Base-by-base conservation (phyloP, 2,329 filamentous ascomycete species). In the Botryotinia globosa region DNA sequence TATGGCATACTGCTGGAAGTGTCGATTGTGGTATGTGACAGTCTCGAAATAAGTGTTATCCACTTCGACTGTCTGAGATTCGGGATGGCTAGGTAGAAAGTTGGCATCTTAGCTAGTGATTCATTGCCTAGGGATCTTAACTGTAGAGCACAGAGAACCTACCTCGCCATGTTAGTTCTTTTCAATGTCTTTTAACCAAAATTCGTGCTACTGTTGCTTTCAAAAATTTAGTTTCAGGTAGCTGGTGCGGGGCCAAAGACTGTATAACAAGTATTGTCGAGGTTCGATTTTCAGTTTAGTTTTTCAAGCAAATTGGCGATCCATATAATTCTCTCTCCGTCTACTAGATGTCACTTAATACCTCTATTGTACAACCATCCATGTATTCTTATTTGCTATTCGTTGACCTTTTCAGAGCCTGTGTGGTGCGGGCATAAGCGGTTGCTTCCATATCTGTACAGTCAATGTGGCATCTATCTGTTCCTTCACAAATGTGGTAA, bases 1-100 rank as follows among this genome's bases (percentile, higher is more conserved):
- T 70, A 93, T 81, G 32, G 91, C 87, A 82, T 90, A 89, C 78
- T 86, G 86, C 76, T 94, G 91, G 80, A 89, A 94, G 64, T 86
- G 85, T 79, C 92, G 86, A 74, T 89, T 89, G 80, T 90, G 84
- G 76, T 90, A 83, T 25, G 84, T 83, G 73, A 91, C 82, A 8
- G 87, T 90, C 78, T 90, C 86, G 76, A 87, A 83, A 78, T 88
- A 88, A 62, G 82, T 82, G 71, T 86, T 85, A 81, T 91, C 89
- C 76, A 92, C 82, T 70, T 82, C 82, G 73, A 79, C 54, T 74
- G 22, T 72, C 16, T 71, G 80, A 65, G 73, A 66, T 59, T 74
- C 73, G n/a, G 72, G 72, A 51, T 73, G 58, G 39, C 72, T 73
- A 32, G 25, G 25, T 48, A 25, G 25, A 63, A 25, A 54, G 42